Conservation (phyloP, 2,329 filamentous ascomycete species). For the Cladosporium halotolerans region DNA sequence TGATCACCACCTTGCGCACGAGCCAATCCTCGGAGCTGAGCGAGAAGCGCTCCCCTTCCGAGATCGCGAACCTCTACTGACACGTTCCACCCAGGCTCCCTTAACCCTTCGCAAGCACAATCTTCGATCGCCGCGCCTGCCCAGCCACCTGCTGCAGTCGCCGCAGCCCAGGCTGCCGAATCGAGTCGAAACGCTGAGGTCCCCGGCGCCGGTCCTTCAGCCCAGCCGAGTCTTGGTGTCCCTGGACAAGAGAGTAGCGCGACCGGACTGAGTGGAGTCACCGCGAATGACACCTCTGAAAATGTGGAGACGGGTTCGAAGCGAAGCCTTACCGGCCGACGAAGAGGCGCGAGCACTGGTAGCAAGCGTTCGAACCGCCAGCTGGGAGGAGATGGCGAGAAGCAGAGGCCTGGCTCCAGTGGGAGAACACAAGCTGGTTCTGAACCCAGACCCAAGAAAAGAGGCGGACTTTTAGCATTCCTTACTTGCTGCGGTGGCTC, state of each 20-base stretch:
- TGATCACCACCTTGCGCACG: conserved; percentile 1
- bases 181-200: conserved; percentile 15
- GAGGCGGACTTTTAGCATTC: conserved; percentile 42
- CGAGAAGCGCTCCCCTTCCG: neutral
- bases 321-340: conserved; percentile 41
- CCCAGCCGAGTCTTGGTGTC: neutral
- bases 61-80: neutral
- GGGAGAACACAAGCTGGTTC: conserved; percentile 26
- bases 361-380: conserved; percentile 40
- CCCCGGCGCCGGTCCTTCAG: conserved; percentile 3
- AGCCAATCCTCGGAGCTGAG: conserved; percentile 13
- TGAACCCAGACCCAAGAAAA: conserved; percentile 36
- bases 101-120: conserved; percentile 17
- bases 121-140: conserved; percentile 17
- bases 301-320: conserved; percentile 39
- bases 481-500: conserved; percentile 63
- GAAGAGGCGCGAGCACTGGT: conserved; percentile 40
- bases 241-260: conserved; percentile 17
- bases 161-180: conserved; percentile 14
- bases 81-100: conserved; percentile 16
- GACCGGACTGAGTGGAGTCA: conserved; percentile 39
- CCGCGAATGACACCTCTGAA: conserved; percentile 38
- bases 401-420: conserved; percentile 31
- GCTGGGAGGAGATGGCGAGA: conserved; percentile 28
- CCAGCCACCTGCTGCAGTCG: conserved; percentile 13